phyloP scores from a whole-genome alignment of 2,329 filamentous ascomycete species.

The Fusarium concolor region DNA sequence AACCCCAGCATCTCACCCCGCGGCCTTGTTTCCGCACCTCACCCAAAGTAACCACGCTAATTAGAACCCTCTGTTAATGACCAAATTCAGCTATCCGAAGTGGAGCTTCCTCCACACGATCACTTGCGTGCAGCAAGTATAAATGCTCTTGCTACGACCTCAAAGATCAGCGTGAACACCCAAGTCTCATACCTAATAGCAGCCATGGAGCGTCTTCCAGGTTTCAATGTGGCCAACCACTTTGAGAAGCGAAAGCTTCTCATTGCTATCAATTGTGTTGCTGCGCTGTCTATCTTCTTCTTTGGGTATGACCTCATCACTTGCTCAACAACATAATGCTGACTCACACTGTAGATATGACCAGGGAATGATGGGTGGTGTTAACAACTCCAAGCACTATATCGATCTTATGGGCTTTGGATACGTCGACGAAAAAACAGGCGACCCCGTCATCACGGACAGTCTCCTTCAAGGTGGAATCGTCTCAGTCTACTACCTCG shows the following conservation, averaged over 20 bases:
- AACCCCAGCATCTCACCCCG: not conserved
- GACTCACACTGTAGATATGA: conserved; percentile 8
- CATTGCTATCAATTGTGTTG: conserved; percentile 41
- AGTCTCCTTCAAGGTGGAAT: conserved; percentile 41
- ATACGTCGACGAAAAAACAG: conserved; percentile 32
- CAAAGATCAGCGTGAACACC: not conserved
- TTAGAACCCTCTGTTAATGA: not conserved
- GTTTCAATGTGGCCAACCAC: conserved; percentile 36
- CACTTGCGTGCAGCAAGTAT: conserved; percentile 5
- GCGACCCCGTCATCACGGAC: conserved; percentile 34
- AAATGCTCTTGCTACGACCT: conserved; percentile 10
- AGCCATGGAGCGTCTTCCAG: conserved; percentile 32
- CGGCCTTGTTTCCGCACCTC: conserved; percentile 11
- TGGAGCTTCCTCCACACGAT: conserved; percentile 14
- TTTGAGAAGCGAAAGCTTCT: conserved; percentile 44
- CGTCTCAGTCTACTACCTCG: conserved; percentile 42
- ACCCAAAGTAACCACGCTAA: not conserved
- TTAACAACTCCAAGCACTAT: conserved; percentile 36
- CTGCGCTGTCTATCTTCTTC: conserved; percentile 43
- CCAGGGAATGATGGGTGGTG: conserved; percentile 42
- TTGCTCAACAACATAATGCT: fast-evolving
- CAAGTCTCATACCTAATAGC: not conserved
- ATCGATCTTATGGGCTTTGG: conserved; percentile 43
- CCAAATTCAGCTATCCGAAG: conserved; percentile 10
- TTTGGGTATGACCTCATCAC: conserved; percentile 36